phyloP scores from a whole-genome alignment of 495 filamentous ascomycete genomes.

The Neurospora sp. region DNA sequence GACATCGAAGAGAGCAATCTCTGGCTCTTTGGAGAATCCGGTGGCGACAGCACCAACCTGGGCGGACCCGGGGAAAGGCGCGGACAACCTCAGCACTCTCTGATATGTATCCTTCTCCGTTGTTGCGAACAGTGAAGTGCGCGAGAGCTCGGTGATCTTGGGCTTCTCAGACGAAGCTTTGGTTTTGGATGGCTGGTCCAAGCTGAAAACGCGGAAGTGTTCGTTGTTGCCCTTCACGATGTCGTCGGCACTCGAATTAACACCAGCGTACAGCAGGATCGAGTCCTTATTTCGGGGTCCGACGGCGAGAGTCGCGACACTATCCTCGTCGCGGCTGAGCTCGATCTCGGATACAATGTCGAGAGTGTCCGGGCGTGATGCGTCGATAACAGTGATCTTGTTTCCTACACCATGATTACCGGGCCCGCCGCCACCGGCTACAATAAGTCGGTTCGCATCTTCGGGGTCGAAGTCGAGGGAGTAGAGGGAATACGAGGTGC shows the following conservation, averaged over 20 bases:
- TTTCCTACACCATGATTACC: conserved; percentile 79
- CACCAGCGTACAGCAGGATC: conserved; percentile 65
- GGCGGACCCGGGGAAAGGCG: conserved; percentile 39
- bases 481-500: conserved; percentile 77
- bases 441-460: conserved; percentile 62
- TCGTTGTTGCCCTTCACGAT: conserved; percentile 70
- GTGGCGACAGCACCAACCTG: conserved; percentile 68
- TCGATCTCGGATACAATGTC: conserved; percentile 62
- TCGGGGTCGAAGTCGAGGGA: conserved; percentile 80
- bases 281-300: conserved; percentile 45
- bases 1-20: conserved; percentile 75
- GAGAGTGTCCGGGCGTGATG: conserved; percentile 49
- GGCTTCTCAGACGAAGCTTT: conserved; percentile 23
- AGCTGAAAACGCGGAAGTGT: conserved; percentile 73
- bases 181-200: conserved; percentile 41
- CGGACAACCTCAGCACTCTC: conserved; percentile 63
- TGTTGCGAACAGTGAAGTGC: conserved; percentile 54
- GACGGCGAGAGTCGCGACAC: conserved; percentile 70
- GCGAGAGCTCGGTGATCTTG: conserved; percentile 46
- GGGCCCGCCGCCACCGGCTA: conserved; percentile 88
- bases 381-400: conserved; percentile 73
- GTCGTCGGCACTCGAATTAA: conserved; percentile 70
- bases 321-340: conserved; percentile 82
- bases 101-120: conserved; percentile 53
- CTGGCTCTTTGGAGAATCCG: conserved; percentile 55